A percentile compares a stretch with the other conserved stretches of the same genome.
phyloP scores from a whole-genome alignment of 2,329 filamentous ascomycete genomes.

The Fusarium sambucinum region DNA sequence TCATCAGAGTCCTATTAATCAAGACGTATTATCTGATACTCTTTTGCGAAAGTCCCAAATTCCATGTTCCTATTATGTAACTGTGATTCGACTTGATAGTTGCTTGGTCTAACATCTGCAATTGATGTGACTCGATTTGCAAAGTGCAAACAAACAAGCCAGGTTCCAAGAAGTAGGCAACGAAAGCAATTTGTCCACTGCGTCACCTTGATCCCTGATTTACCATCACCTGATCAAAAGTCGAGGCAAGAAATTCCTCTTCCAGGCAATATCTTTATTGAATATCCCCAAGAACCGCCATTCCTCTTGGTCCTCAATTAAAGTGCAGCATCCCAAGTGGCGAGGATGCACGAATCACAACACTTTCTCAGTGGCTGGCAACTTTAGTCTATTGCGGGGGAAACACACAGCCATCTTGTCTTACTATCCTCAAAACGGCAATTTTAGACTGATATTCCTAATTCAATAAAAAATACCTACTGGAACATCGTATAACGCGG shows the following conservation, averaged over 20 bases:
- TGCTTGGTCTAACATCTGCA: too few species aligned
- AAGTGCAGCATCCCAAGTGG: not conserved
- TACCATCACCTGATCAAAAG: not conserved
- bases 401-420: not conserved
- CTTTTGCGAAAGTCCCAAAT: not conserved
- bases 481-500: not conserved
- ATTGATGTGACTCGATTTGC: too few species aligned
- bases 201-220: not conserved
- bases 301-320: not conserved
- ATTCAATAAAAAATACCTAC: not conserved
- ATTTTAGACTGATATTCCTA: constrained; percentile 34
- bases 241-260: not conserved
- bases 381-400: not conserved
- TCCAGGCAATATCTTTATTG: not conserved
- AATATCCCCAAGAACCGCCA: not conserved
- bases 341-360: constrained; percentile 19
- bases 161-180: not conserved
- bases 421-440: constrained; percentile 17
- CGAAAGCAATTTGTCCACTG: fast-evolving
- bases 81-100: too few species aligned
- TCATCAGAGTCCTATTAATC: not conserved
- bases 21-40: not conserved
- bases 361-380: not conserved
- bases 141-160: too few species aligned
- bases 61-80: not conserved